Evolutionary conservation across 2,329 filamentous ascomycete species (phyloP).

Genomic region (Didymella sp.): DNA sequence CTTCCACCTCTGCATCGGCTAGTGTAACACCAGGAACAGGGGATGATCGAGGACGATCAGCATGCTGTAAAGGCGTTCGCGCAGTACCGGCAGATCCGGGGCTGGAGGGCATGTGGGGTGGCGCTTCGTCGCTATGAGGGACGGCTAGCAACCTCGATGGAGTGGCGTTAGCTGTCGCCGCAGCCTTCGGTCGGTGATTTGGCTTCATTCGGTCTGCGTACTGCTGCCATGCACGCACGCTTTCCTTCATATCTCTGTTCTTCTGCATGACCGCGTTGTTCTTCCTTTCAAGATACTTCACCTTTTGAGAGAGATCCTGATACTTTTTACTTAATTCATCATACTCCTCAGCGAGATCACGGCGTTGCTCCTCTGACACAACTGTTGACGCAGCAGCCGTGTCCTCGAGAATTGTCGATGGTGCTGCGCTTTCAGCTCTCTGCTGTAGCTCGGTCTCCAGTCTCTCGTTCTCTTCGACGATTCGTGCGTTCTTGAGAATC

Average conservation of each 20-base stretch:
- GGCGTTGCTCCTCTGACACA: slow-evolving; percentile 35
- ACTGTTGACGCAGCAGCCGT: slow-evolving; percentile 1
- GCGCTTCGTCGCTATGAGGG: slow-evolving; percentile 19
- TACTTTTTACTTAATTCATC: slow-evolving; percentile 44
- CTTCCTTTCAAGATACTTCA: slow-evolving; percentile 45
- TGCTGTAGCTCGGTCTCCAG: slow-evolving; percentile 29
- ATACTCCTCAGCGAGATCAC: slow-evolving; percentile 39
- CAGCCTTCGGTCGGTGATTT: slow-evolving; percentile 31
- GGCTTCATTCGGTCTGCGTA: slow-evolving; percentile 43
- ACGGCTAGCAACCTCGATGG: slow-evolving; percentile 9
- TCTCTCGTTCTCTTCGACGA: slow-evolving; percentile 35
- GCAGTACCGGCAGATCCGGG: slow-evolving; percentile 25
- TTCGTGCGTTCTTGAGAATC: slow-evolving; percentile 34
- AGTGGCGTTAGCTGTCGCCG: slow-evolving; percentile 19
- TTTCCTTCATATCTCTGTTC: slow-evolving; percentile 51
- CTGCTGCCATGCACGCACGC: slow-evolving; percentile 48
- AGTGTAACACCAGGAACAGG: slow-evolving; percentile 23
- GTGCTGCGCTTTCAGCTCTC: slow-evolving; percentile 7
- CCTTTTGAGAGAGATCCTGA: slow-evolving; percentile 34
- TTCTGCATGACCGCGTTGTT: slow-evolving; percentile 45
- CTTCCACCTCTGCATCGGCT: not conserved
- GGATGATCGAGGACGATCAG: slow-evolving; percentile 26
- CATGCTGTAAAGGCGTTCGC: slow-evolving; percentile 25
- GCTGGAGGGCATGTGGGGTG: slow-evolving; percentile 32
- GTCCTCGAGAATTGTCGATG: slow-evolving; percentile 7